Evolutionary conservation across 495 filamentous ascomycete genomes (phyloP), one percentile per base, ranked within the genome.

Genomic region (Penicillium arizonense): DNA sequence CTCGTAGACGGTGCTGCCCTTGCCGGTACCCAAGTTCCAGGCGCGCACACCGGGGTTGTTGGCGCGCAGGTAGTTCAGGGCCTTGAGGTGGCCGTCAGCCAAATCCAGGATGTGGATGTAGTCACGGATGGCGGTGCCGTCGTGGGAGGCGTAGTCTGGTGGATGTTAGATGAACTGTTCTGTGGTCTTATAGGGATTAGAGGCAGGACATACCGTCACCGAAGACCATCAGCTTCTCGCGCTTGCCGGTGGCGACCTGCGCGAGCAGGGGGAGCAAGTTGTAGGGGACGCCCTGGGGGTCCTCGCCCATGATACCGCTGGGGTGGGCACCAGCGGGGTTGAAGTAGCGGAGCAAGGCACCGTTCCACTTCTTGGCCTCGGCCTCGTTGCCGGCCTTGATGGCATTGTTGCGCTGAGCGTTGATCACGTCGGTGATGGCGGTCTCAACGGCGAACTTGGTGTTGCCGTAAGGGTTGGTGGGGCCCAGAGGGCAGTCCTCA

Each of bases 1-100:
- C 64, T 98, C 91, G 70, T 90, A 93, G 32, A 98, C 94, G 10
- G 95, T 97, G 71, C 87, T 91, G 54, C 94, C 94, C 63, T 85
- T 87, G 34, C 94, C 94, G n/a, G 91, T 96, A 20, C 94, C 94
- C 50, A 98, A 68, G 76, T 98, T 98, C 95, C 95, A 98, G 51
- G 92, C 93, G 52, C 88, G 84, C 44, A 96, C 90, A 52, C 94
- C 94, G 37, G 95, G 95, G 67, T 95, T 88, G 66, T 93, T 79
- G 48, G 87, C 79, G 58, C 88, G 87, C 36, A 98, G 89, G 73
- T 96, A 89, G 77, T 95, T 89, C 56, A 98, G 86, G 21, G 94
- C 94, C 39, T 89, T 84, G 34, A 96, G 76, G 75, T 98, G 94
- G 46, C 94, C 94, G 58, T 82, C 81, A 18, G 95, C 88, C 36